Evolutionary conservation across 2,329 filamentous ascomycete species (phyloP).

Genomic region (Colletotrichum lini): DNA sequence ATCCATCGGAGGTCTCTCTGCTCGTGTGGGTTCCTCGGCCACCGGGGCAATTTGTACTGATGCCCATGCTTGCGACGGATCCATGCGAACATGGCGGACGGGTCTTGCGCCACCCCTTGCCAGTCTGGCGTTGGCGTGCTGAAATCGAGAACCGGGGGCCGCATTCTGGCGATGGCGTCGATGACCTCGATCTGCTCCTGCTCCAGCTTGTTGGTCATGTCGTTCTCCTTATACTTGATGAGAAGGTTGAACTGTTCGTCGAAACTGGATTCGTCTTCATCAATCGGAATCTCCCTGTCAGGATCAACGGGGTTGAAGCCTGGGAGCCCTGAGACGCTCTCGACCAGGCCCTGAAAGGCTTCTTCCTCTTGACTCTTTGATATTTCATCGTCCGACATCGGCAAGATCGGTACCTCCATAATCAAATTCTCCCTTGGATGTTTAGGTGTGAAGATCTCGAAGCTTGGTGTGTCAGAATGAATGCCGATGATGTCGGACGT

Average conservation of each 20-base stretch:
- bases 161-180: conserved; percentile 48
- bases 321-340: not conserved
- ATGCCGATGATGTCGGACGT: not conserved
- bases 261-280: conserved; percentile 35
- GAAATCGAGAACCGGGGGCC: conserved; percentile 50
- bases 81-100: conserved; percentile 47
- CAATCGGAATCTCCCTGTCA: not conserved
- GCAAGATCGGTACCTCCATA: not conserved
- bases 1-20: conserved; percentile 17
- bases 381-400: conserved; percentile 5
- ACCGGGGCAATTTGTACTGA: conserved; percentile 23
- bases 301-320: not conserved
- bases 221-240: conserved; percentile 41
- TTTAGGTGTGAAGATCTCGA: not conserved
- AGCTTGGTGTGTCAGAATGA: conserved; percentile 17
- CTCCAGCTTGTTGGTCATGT: conserved; percentile 41
- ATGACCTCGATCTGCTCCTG: conserved; percentile 49
- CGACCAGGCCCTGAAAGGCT: not conserved
- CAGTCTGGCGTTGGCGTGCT: conserved; percentile 46
- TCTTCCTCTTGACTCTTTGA: not conserved
- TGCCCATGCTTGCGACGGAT: conserved; percentile 21
- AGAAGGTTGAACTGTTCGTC: conserved; percentile 47
- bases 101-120: conserved; percentile 36
- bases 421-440: not conserved
- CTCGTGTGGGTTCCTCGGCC: conserved; percentile 40